Percentiles rank a stretch among this genome's conserved stretches.
These are phyloP conservation scores for Fusarium chaquense DNA, from an alignment of 2,329 filamentous ascomycete species.

Conservation along the genomic window DNA sequence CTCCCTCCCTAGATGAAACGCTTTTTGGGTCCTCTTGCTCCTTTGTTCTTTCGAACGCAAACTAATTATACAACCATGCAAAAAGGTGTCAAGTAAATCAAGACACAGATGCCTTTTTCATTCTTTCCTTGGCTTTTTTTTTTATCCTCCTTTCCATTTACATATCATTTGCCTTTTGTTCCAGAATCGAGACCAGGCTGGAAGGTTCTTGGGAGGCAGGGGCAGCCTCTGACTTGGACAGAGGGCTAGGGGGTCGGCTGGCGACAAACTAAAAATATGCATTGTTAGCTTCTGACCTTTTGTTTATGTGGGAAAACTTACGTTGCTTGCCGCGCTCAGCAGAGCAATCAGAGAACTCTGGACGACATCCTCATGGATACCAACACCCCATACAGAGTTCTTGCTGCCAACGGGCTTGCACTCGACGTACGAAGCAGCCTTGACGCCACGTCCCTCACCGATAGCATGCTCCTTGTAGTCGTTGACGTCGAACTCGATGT, in stretches of 20 bases:
- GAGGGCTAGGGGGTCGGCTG: constrained; percentile 28
- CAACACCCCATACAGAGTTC: constrained; percentile 88
- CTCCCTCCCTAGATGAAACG: not conserved
- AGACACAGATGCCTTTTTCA: not conserved
- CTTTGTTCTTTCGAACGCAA: not conserved
- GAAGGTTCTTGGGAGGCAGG: constrained; percentile 16
- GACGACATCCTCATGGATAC: constrained; percentile 92
- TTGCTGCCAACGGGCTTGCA: constrained; percentile 77
- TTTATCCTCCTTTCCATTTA: not conserved
- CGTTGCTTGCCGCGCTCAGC: constrained; percentile 85
- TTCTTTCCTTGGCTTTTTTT: not conserved
- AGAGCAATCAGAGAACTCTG: constrained; percentile 86
- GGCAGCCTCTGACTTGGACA: constrained; percentile 7
- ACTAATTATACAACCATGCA: constrained; percentile 18
- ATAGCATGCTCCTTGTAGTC: constrained; percentile 98
- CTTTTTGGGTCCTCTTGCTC: not conserved
- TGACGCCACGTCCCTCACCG: constrained; percentile 80
- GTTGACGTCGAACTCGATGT: constrained; percentile 88
- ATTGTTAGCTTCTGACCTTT: not conserved
- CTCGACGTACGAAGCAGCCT: constrained; percentile 96
- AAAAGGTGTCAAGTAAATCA: not conserved
- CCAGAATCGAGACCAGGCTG: constrained; percentile 26
- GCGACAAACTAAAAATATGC: constrained; percentile 11
- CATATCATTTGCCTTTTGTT: constrained; percentile 35
- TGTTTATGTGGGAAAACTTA: constrained; percentile 59